Evolutionary conservation across 352 stramenopile genomes (phyloP).

Genomic region (Aphanomyces euteiches): DNA sequence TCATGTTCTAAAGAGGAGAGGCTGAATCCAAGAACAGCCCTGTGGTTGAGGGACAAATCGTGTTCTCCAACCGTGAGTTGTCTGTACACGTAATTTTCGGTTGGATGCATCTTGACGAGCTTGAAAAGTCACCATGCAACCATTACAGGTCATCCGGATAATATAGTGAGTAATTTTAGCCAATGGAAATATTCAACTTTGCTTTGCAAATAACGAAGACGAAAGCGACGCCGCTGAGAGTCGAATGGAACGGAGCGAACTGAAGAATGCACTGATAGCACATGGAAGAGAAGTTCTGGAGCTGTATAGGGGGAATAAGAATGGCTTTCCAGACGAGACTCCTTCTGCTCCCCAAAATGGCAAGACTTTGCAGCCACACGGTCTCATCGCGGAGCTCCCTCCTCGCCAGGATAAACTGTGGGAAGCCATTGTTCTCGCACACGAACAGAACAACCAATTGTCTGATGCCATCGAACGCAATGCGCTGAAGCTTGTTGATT

Average conservation of each 20-base stretch:
- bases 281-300: conserved; percentile 25
- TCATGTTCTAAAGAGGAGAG: too few species aligned
- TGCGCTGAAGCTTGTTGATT: conserved; percentile 20
- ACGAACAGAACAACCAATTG: conserved; percentile 13
- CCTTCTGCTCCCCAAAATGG: not conserved
- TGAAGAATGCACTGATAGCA: conserved; percentile 21
- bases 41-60: too few species aligned
- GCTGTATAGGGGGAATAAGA: conserved; percentile 18
- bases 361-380: not conserved
- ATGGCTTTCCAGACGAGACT: not conserved
- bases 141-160: too few species aligned
- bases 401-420: conserved; percentile 18
- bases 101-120: not conserved
- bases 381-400: not conserved
- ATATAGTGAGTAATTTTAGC: too few species aligned
- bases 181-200: too few species aligned
- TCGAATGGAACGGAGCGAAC: conserved; percentile 19
- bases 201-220: too few species aligned
- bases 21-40: too few species aligned
- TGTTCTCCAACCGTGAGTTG: too few species aligned
- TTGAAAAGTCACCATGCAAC: too few species aligned
- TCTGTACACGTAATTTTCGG: too few species aligned
- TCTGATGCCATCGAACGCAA: conserved; percentile 24
- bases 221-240: too few species aligned
- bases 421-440: not conserved